phyloP scores from a whole-genome alignment of 257 asterid genomes.

The Apocynum venetum region DNA sequence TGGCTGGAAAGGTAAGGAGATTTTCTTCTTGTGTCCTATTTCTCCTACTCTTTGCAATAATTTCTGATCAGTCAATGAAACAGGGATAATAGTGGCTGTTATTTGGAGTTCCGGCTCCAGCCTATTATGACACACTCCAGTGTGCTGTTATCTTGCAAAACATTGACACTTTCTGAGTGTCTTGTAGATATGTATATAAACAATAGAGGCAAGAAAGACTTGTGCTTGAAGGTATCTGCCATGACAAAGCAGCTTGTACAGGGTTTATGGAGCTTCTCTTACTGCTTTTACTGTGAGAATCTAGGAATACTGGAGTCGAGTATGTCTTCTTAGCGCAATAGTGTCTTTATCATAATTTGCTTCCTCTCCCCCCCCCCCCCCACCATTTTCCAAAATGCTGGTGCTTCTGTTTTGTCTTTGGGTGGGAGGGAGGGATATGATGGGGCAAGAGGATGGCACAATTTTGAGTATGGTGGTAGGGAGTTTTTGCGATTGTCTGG shows the following conservation, averaged over 20 bases:
- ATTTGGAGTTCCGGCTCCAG: neutral
- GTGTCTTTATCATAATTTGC: too few relatives aligned
- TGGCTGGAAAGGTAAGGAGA: neutral
- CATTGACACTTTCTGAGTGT: neutral
- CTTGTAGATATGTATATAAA: conserved; percentile 3
- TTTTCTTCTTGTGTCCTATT: neutral
- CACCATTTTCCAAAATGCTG: too few relatives aligned
- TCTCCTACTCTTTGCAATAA: neutral
- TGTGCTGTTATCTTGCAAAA: neutral
- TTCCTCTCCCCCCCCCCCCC: too few relatives aligned
- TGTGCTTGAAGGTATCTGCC: neutral
- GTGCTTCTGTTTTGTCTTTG: too few relatives aligned
- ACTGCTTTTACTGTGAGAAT: too few relatives aligned
- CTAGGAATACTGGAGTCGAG: too few relatives aligned
- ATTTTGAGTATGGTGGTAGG: too few relatives aligned
- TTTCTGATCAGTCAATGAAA: neutral
- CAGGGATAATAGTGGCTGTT: neutral
- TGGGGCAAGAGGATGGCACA: too few relatives aligned
- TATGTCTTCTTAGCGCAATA: too few relatives aligned
- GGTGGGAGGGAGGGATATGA: too few relatives aligned
- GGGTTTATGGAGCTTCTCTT: neutral
- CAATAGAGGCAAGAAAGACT: neutral
- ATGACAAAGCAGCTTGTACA: neutral
- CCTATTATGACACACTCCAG: neutral
- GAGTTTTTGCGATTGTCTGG: too few relatives aligned